Evolutionary conservation across 208 protist species (phyloP).

Genomic region (Acanthamoeba culbertsoni): DNA sequence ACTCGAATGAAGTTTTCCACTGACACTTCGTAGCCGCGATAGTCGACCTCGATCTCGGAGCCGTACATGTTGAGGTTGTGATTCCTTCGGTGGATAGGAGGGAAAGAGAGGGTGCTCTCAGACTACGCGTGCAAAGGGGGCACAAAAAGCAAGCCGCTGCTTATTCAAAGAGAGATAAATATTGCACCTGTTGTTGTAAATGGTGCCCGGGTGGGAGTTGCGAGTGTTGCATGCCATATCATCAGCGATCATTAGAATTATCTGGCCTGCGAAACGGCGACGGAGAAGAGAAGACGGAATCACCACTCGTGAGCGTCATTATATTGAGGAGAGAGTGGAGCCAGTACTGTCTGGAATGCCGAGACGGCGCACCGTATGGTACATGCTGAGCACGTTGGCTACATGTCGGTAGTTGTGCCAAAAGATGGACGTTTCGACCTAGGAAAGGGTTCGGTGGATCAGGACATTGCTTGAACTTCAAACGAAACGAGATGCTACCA

Average conservation of each 20-base stretch:
- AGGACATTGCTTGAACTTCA: neutral
- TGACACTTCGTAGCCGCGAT: slow-evolving; percentile 95
- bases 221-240: slow-evolving; percentile 96
- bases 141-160: neutral
- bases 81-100: neutral
- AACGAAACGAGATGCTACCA: neutral
- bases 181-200: neutral
- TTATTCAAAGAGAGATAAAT: neutral
- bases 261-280: slow-evolving; percentile 67
- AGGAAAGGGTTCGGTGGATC: neutral
- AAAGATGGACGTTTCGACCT: slow-evolving; percentile 93
- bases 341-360: slow-evolving; percentile 85
- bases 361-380: slow-evolving; percentile 92
- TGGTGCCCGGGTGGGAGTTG: slow-evolving; percentile 88
- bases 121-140: neutral
- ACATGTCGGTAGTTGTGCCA: slow-evolving; percentile 98
- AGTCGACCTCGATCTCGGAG: slow-evolving; percentile 95
- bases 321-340: neutral
- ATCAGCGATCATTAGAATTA: slow-evolving; percentile 97
- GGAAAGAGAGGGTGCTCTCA: neutral
- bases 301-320: neutral
- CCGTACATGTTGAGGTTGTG: slow-evolving; percentile 80
- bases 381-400: slow-evolving; percentile 95
- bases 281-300: neutral
- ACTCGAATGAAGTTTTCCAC: slow-evolving; percentile 94